phyloP scores from a whole-genome alignment of 768 basidiomycete species.

The Thelephora ganbajun region DNA sequence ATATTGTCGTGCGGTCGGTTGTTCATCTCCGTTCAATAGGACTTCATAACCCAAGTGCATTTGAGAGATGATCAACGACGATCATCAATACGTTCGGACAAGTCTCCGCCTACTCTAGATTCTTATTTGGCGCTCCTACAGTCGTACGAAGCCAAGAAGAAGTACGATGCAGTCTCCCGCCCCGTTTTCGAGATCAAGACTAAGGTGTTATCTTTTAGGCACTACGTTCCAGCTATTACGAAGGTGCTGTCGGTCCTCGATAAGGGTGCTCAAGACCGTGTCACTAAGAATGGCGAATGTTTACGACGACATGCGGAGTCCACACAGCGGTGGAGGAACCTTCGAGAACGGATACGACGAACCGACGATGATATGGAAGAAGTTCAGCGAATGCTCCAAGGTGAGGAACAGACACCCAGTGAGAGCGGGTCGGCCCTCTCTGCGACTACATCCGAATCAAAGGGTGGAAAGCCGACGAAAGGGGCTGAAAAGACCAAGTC shows the following conservation, averaged over 20 bases:
- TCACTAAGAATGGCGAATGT: conserved; percentile 95
- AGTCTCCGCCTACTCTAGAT: conserved; percentile 39
- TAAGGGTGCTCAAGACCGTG: conserved; percentile 84
- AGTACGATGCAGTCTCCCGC: conserved; percentile 30
- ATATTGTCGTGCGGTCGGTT: background rate
- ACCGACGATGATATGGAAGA: conserved; percentile 76
- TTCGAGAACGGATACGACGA: conserved; percentile 65
- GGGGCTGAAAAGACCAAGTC: conserved; percentile 37
- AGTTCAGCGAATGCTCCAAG: conserved; percentile 43
- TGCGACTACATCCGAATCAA: conserved; percentile 28
- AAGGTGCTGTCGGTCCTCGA: conserved; percentile 90
- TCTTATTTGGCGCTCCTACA: conserved; percentile 53
- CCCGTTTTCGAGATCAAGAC: background rate
- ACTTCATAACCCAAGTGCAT: conserved; percentile 78
- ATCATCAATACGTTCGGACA: conserved; percentile 36
- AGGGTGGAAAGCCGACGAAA: conserved; percentile 50
- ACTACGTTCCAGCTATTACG: conserved; percentile 88
- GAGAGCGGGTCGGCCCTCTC: conserved; percentile 64
- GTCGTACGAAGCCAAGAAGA: conserved; percentile 80
- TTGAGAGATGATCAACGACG: conserved; percentile 34
- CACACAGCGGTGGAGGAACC: conserved; percentile 68
- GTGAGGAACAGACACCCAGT: conserved; percentile 36
- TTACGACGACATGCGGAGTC: conserved; percentile 83
- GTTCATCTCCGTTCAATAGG: conserved; percentile 26
- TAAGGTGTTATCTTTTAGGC: conserved; percentile 30